Percentiles rank a stretch among this genome's conserved stretches.
These are phyloP conservation scores for Rhodotorula diobovata DNA, from an alignment of 768 basidiomycete species.

Conservation along the genomic window DNA sequence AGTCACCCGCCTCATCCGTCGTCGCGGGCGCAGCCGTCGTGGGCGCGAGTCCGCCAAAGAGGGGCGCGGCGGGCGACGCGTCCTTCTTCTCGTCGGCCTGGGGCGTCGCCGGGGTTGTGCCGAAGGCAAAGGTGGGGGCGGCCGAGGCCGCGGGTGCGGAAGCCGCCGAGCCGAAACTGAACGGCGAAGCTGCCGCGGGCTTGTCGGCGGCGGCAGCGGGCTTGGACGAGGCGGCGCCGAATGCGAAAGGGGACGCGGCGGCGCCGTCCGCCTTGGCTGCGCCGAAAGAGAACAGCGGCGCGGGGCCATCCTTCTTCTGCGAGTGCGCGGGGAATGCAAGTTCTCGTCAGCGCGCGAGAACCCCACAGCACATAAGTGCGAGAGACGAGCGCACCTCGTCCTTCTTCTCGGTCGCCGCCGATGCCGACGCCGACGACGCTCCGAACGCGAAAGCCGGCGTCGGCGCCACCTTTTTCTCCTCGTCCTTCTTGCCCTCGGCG, in stretches of 20 bases:
- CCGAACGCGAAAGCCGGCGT: conserved; percentile 27
- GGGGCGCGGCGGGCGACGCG: conserved; percentile 7
- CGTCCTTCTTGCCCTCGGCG: not conserved
- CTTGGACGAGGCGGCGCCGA: conserved; percentile 12
- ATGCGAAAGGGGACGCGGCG: conserved; percentile 10
- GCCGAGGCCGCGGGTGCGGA: not conserved
- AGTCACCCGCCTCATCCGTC: conserved; percentile 33
- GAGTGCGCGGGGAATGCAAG: too few relatives aligned
- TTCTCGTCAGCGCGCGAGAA: too few relatives aligned
- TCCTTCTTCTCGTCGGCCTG: conserved; percentile 20
- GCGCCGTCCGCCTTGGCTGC: conserved; percentile 8
- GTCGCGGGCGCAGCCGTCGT: not conserved
- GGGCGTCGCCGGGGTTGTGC: conserved; percentile 27
- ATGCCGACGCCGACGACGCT: not conserved
- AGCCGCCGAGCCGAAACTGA: conserved; percentile 12
- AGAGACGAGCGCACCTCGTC: conserved; percentile 19
- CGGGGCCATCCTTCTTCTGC: conserved; percentile 25
- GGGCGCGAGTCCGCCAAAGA: conserved; percentile 12
- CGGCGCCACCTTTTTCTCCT: not conserved
- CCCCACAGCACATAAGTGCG: too few relatives aligned
- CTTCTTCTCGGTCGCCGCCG: not conserved
- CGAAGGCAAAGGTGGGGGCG: conserved; percentile 24
- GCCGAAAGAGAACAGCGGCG: conserved; percentile 17
- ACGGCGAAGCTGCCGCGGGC: conserved; percentile 3
- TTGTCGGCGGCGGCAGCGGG: conserved; percentile 7